Evolutionary conservation across 1,284 basidiomycete species (phyloP).

Genomic region (Neotropicomus parvogracilis): DNA sequence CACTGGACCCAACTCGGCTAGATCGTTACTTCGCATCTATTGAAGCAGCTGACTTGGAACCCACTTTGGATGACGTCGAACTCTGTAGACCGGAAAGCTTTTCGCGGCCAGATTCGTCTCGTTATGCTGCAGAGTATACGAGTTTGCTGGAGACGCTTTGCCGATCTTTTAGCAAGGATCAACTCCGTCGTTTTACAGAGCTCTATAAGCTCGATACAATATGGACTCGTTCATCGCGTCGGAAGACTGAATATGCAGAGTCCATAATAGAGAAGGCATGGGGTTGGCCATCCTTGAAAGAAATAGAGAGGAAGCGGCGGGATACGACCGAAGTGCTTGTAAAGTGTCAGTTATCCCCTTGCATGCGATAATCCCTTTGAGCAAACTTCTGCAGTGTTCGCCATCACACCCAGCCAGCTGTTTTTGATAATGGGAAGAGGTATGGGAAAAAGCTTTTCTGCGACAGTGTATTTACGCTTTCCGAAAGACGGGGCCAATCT

Average conservation of each 20-base stretch:
- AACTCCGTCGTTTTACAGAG: slow-evolving; percentile 53
- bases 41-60: slow-evolving; percentile 40
- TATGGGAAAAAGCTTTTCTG: slow-evolving; percentile 27
- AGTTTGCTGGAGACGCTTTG: slow-evolving; percentile 48
- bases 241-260: slow-evolving; percentile 49
- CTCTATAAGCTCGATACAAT: slow-evolving; percentile 42
- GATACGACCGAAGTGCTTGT: slow-evolving; percentile 52
- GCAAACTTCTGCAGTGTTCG: slow-evolving; percentile 43
- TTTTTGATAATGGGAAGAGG: slow-evolving; percentile 73
- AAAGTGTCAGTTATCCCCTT: slow-evolving; percentile 41
- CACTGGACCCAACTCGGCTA: slow-evolving; percentile 43
- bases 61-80: slow-evolving; percentile 56
- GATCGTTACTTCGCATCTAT: slow-evolving; percentile 55
- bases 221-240: slow-evolving; percentile 31
- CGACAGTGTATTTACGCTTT: slow-evolving; percentile 4
- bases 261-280: slow-evolving; percentile 62
- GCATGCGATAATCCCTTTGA: slow-evolving; percentile 2
- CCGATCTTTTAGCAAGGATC: slow-evolving; percentile 60
- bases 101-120: slow-evolving; percentile 37
- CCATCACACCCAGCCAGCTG: slow-evolving; percentile 54
- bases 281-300: slow-evolving; percentile 61
- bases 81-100: slow-evolving; percentile 42
- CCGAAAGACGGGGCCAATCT: slow-evolving; percentile 62
- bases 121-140: slow-evolving; percentile 54
- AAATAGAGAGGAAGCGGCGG: slow-evolving; percentile 46